Base-by-base conservation (phyloP, 108 stramenopile species). In the Cyclotella baltica region DNA sequence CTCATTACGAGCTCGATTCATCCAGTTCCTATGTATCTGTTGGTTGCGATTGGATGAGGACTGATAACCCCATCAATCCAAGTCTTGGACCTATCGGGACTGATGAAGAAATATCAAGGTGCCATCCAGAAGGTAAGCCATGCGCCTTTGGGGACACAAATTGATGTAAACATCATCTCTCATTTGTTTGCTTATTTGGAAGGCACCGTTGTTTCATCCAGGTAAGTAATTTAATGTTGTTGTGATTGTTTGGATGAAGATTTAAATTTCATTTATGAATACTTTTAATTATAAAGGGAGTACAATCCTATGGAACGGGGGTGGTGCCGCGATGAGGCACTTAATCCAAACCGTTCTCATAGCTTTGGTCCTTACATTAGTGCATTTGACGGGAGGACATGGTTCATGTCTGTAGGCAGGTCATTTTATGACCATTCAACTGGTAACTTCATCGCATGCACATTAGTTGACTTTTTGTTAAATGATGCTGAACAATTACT, bases 11-110 rank as follows among this genome's bases (percentile, higher is more conserved):
- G 38, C 11, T 66, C 13, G 52, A 76, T 28, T 56, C 65, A 35
- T 16, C 29, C 0, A 25, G 46, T 4, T 28, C 48, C 27, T 89
- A 86, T 63, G 43, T 56, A 34, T 85, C 81, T 52, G 40, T 72
- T 19, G 88, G 88, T 13, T 89, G 88, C 51, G 86, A 87, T 22
- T 89, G 88, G 88, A 81, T 89, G 85, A 40, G 61, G 18, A 51
- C 47, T 10, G 72, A 47, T 0, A 87, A 89, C 58, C 72, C 72
- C 0, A 58, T 51, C 25, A 33, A 76, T 68, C 51, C 67, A 10
- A 81, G 65, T 9, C 61, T 78, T 11, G 36, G 56, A 18, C 88
- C 84, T 5, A 81, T 86, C 67, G 86, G 67, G 27, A 69, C 72
- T 34, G 73, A 74, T 2, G 83, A 87, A 58, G 84, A 83, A 57